phyloP scores from a whole-genome alignment of 2,329 filamentous ascomycete species.

The Mariannaea sp. region DNA sequence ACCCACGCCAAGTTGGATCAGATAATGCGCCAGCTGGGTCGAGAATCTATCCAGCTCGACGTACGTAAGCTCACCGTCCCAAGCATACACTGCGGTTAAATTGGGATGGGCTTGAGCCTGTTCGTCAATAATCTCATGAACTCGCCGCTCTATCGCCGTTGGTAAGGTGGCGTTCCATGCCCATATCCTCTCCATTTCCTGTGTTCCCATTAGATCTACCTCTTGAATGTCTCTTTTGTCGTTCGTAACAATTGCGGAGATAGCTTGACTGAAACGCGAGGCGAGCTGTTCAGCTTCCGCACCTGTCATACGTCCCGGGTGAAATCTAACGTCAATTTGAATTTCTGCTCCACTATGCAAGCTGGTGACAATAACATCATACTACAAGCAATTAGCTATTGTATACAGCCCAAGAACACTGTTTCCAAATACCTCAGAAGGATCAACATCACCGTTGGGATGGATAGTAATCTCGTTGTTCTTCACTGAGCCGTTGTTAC shows the following conservation, averaged over 20 bases:
- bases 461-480: background rate
- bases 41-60: background rate
- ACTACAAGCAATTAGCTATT: no score
- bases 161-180: background rate
- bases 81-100: background rate
- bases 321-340: no score
- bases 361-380: background rate
- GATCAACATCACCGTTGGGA: background rate
- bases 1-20: no score
- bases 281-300: no score
- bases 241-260: background rate
- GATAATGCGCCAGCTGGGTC: no score
- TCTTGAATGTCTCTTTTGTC: background rate
- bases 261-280: background rate
- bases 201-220: background rate
- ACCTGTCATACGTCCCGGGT: no score
- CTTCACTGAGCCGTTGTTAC: background rate
- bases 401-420: no score
- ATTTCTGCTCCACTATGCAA: no score
- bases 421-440: background rate
- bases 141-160: background rate
- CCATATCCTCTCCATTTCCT: background rate
- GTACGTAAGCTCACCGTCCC: background rate
- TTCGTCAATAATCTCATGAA: background rate
- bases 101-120: background rate